Evolutionary conservation across 2,329 filamentous ascomycete species (phyloP).

Genomic region (Neonectria sp.): DNA sequence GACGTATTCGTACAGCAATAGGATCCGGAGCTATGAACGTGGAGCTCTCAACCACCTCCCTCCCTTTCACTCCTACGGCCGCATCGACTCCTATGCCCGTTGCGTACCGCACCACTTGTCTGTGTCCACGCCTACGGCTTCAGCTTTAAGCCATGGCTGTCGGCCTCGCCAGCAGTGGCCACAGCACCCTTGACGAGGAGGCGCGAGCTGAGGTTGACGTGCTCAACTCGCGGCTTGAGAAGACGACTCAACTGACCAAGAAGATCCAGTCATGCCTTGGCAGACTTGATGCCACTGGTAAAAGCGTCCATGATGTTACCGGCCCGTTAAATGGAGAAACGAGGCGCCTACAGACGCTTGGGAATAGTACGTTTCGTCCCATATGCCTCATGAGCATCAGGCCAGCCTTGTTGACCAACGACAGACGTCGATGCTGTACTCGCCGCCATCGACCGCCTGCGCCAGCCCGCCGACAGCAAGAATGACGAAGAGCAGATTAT

Average conservation of each 20-base stretch:
- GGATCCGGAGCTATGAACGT: background rate
- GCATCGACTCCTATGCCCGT: background rate
- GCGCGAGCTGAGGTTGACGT: conserved; percentile 79
- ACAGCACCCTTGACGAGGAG: conserved; percentile 74
- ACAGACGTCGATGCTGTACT: conserved; percentile 89
- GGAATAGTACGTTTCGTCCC: conserved; percentile 71
- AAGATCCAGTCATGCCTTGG: conserved; percentile 93
- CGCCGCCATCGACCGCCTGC: conserved; percentile 87
- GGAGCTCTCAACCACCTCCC: background rate
- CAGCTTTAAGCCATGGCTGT: conserved; percentile 62
- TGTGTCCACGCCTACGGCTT: background rate
- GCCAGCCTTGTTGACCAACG: conserved; percentile 32
- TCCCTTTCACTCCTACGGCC: background rate
- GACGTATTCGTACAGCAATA: background rate
- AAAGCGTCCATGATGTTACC: conserved; percentile 91
- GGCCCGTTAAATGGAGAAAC: conserved; percentile 95
- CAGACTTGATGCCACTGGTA: conserved; percentile 88
- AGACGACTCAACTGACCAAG: conserved; percentile 93
- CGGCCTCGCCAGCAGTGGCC: conserved; percentile 61
- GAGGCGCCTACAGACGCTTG: conserved; percentile 88
- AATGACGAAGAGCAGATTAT: conserved; percentile 94
- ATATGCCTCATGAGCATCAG: background rate
- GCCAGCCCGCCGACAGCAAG: conserved; percentile 93
- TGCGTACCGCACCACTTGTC: background rate
- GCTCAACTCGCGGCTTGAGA: conserved; percentile 83